Percentiles rank a stretch among this genome's conserved stretches.
These are phyloP conservation scores for Phytophthora chlamydospora DNA, from an alignment of 352 stramenopile species.

Conservation along the genomic window DNA sequence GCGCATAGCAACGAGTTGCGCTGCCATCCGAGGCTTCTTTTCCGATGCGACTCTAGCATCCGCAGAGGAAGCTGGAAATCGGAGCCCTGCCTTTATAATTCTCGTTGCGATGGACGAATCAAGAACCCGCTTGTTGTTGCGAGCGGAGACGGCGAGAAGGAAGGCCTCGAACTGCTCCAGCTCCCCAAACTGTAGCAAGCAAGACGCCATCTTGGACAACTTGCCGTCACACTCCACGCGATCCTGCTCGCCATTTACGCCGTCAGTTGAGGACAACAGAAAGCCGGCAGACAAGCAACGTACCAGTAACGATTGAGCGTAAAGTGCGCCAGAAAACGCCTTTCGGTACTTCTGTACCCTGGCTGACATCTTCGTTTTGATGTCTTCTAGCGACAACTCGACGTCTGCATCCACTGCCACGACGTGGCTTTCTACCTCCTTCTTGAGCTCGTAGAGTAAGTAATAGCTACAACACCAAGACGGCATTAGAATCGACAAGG, in stretches of 20 bases:
- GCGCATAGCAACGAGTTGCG: constrained; percentile 24
- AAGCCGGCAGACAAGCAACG: not conserved
- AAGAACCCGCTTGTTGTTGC: constrained; percentile 25
- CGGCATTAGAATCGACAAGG: constrained; percentile 1
- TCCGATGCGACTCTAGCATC: constrained; percentile 1
- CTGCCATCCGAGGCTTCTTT: constrained; percentile 15
- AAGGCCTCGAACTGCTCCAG: constrained; percentile 39
- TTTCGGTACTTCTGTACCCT: constrained; percentile 43
- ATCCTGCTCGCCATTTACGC: constrained; percentile 16
- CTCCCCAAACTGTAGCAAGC: constrained; percentile 38
- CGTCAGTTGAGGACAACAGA: not conserved
- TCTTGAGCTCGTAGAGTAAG: constrained; percentile 48
- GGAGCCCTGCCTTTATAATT: constrained; percentile 19
- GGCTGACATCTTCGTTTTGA: constrained; percentile 57
- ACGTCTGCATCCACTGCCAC: constrained; percentile 23
- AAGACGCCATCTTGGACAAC: constrained; percentile 16
- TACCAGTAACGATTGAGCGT: constrained; percentile 53
- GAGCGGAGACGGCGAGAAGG: constrained; percentile 15
- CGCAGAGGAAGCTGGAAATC: constrained; percentile 1
- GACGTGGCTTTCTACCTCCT: constrained; percentile 45
- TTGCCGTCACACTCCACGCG: constrained; percentile 19
- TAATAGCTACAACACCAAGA: constrained; percentile 35
- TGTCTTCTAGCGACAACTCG: constrained; percentile 30
- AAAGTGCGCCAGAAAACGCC: constrained; percentile 43
- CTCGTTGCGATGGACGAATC: constrained; percentile 17